Percentiles rank a stretch among this genome's conserved stretches.
Evolutionary conservation across 1,139 yeast species (phyloP).

Genomic region (Taphrina communis): DNA sequence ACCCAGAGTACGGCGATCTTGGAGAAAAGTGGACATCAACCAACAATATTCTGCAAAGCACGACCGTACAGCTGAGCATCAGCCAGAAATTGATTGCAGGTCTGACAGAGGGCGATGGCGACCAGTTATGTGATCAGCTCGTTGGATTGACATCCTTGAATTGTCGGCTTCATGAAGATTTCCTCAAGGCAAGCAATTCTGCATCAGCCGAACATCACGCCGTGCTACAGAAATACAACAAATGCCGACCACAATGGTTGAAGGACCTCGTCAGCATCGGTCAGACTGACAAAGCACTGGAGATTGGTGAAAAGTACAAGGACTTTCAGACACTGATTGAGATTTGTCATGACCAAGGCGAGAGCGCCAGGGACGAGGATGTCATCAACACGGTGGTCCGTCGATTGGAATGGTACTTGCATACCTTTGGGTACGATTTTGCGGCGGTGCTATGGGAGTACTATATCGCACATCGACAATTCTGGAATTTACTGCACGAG

Average conservation of each 20-base stretch:
- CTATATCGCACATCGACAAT: conserved; percentile 62
- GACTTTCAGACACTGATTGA: conserved; percentile 72
- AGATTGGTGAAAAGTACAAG: conserved; percentile 68
- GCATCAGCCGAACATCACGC: conserved; percentile 19
- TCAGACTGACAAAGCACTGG: conserved; percentile 61
- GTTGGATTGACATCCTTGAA: conserved; percentile 50
- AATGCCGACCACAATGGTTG: conserved; percentile 60
- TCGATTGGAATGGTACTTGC: conserved; percentile 63
- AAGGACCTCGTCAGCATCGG: conserved; percentile 59
- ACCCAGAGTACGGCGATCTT: conserved; percentile 23
- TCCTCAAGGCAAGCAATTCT: conserved; percentile 45
- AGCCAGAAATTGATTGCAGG: conserved; percentile 43
- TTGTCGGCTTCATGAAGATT: conserved; percentile 50
- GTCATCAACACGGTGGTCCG: conserved; percentile 49
- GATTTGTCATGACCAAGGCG: conserved; percentile 51
- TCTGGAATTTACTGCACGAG: conserved; percentile 62
- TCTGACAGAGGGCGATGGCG: conserved; percentile 27
- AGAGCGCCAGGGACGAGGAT: conserved; percentile 47
- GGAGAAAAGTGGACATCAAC: conserved; percentile 50
- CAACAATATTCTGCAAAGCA: conserved; percentile 47
- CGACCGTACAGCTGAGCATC: conserved; percentile 48
- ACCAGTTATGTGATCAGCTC: conserved; percentile 47
- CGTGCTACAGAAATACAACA: conserved; percentile 45
- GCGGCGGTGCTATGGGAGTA: conserved; percentile 69
- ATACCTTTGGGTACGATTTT: conserved; percentile 69